phyloP scores from a whole-genome alignment of 164 flowering plant species.

The Tinospora cordifolia region DNA sequence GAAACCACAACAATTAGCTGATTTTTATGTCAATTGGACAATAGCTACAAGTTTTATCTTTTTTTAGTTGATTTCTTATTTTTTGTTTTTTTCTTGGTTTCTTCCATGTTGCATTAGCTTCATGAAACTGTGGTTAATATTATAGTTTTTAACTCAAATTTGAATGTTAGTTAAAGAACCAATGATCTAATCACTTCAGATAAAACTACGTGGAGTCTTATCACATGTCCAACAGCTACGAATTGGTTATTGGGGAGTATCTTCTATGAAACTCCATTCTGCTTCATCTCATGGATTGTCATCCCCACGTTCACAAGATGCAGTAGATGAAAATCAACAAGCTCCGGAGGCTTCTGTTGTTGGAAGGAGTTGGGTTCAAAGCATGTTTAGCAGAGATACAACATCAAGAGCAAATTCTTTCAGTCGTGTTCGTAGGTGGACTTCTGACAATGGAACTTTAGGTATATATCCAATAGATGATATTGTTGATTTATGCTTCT shows the following conservation, averaged over 20 bases:
- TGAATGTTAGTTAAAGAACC: not conserved
- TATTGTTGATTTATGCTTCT: not conserved
- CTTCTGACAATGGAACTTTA: constrained; percentile 56
- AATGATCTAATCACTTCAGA: constrained; percentile 33
- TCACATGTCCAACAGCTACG: constrained; percentile 80
- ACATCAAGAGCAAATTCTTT: constrained; percentile 58
- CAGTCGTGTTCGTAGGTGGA: constrained; percentile 66
- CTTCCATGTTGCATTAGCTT: too few relatives aligned
- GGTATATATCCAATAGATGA: constrained; percentile 26
- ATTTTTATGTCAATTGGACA: too few relatives aligned
- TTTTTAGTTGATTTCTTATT: too few relatives aligned
- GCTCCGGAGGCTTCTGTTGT: constrained; percentile 90
- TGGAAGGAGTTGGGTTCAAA: constrained; percentile 98
- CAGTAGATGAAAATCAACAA: constrained; percentile 51
- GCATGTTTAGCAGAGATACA: constrained; percentile 94
- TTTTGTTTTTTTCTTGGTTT: too few relatives aligned
- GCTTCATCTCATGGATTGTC: constrained; percentile 52
- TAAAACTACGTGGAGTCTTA: constrained; percentile 75
- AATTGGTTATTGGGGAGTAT: constrained; percentile 79
- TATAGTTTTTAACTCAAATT: not conserved
- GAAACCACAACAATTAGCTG: too few relatives aligned
- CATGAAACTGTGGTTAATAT: too few relatives aligned
- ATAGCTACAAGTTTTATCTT: too few relatives aligned
- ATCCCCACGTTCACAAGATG: constrained; percentile 74
- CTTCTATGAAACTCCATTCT: constrained; percentile 57